Conservation (phyloP, 805 yeast genomes). For the Schwanniomyces yamadae region DNA sequence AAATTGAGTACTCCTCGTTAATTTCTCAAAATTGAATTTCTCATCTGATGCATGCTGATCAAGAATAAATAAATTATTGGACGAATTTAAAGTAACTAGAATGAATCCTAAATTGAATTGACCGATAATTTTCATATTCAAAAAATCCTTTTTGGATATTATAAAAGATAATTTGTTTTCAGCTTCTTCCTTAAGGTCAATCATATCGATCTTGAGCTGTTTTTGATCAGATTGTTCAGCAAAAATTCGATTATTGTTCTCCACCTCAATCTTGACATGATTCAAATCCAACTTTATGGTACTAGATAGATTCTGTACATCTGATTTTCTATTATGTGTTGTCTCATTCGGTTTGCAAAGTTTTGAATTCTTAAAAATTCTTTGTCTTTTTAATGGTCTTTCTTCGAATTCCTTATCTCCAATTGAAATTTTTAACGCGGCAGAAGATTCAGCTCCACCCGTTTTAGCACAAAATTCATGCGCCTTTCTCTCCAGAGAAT, state of each 20-base stretch:
- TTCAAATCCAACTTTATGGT: conserved; percentile 1
- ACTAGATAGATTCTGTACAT: conserved; percentile 3
- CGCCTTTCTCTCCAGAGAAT: no score
- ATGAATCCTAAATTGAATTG: conserved; percentile 96
- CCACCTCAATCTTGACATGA: background rate
- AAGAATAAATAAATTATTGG: conserved; percentile 70
- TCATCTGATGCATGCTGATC: conserved; percentile 99
- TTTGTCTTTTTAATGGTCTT: conserved; percentile 4
- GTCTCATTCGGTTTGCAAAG: background rate
- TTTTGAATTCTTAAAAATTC: background rate
- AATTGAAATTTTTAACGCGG: background rate
- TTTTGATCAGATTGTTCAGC: background rate
- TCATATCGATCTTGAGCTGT: conserved; percentile 33
- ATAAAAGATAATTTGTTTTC: conserved; percentile 58
- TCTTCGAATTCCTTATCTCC: conserved; percentile 6
- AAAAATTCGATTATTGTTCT: background rate
- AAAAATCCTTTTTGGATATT: conserved; percentile 71
- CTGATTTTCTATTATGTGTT: background rate
- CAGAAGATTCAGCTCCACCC: no score
- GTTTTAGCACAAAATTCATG: no score
- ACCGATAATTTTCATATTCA: conserved; percentile 76
- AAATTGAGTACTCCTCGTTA: conserved; percentile 52
- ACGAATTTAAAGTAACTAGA: conserved; percentile 54
- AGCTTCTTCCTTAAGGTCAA: conserved; percentile 48
- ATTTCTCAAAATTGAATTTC: conserved; percentile 80